These are phyloP conservation scores for Naganishia albida DNA, from an alignment of 1,284 basidiomycete species.

Conservation along the genomic window DNA sequence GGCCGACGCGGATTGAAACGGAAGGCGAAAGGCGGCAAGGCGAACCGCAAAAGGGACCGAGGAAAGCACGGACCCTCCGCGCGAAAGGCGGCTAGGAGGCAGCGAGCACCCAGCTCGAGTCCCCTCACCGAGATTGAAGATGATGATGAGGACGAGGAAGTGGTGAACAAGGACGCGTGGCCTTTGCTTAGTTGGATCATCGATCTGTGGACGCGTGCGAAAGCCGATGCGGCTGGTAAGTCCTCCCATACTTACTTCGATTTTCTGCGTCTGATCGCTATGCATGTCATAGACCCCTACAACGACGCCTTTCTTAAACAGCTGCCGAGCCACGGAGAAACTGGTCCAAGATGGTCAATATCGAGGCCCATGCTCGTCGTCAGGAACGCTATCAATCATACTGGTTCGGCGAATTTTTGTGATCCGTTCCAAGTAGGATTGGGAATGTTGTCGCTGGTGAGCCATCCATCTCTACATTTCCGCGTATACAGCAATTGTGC, in stretches of 20 bases:
- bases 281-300: constrained; percentile 1
- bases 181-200: constrained; percentile 9
- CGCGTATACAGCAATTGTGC: neutral
- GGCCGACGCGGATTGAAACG: neutral
- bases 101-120: constrained; percentile 6
- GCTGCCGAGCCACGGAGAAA: constrained; percentile 7
- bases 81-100: neutral
- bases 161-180: constrained; percentile 14
- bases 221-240: neutral
- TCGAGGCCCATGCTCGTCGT: constrained; percentile 11
- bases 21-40: neutral
- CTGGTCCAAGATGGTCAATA: constrained; percentile 19
- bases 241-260: neutral
- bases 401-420: neutral
- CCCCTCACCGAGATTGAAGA: constrained; percentile 20
- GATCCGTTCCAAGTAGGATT: constrained; percentile 1
- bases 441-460: constrained; percentile 11
- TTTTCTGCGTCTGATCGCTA: neutral
- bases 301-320: constrained; percentile 10
- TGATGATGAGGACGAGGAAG: constrained; percentile 13
- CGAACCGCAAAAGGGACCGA: neutral
- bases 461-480: neutral
- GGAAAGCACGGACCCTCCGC: neutral
- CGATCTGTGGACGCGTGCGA: constrained; percentile 13
- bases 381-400: constrained; percentile 1